Conservation (phyloP, 495 filamentous ascomycete species). For the Extremus antarcticus region DNA sequence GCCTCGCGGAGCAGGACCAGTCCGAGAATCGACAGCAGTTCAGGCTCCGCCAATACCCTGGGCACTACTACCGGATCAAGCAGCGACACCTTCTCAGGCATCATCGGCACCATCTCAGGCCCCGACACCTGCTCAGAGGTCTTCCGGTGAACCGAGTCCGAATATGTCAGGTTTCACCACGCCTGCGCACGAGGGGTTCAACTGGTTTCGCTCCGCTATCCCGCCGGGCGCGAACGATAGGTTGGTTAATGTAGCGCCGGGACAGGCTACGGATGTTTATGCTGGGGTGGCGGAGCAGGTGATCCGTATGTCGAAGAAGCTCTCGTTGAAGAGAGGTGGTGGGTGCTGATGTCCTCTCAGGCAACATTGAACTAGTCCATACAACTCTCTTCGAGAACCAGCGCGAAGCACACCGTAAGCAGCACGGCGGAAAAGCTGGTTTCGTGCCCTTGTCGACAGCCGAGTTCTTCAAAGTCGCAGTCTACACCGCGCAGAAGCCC, state of each 20-base stretch:
- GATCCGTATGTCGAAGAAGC: not conserved
- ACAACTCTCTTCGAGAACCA: not conserved
- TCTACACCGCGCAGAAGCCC: no score
- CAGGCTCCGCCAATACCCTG: no score
- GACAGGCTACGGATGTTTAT: not conserved
- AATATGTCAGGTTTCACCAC: not conserved
- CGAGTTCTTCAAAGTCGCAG: not conserved
- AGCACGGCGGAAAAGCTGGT: not conserved
- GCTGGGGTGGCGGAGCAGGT: not conserved
- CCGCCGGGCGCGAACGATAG: not conserved
- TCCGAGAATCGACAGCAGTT: no score
- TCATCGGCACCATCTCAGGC: no score
- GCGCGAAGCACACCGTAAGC: not conserved
- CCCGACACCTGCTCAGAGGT: not conserved
- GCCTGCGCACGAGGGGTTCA: not conserved
- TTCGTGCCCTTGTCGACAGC: not conserved
- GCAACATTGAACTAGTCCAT: not conserved
- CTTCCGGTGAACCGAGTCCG: not conserved
- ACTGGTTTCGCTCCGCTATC: not conserved
- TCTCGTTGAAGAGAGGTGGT: no score
- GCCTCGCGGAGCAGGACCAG: no score
- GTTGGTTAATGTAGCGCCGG: not conserved
- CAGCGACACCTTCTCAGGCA: no score
- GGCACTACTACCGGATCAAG: no score
- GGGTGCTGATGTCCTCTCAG: not conserved